A percentile compares a stretch with the other conserved stretches of the same genome.
These are phyloP conservation scores for Lachancea nothofagi DNA, from an alignment of 805 yeast genomes.

Conservation along the genomic window DNA sequence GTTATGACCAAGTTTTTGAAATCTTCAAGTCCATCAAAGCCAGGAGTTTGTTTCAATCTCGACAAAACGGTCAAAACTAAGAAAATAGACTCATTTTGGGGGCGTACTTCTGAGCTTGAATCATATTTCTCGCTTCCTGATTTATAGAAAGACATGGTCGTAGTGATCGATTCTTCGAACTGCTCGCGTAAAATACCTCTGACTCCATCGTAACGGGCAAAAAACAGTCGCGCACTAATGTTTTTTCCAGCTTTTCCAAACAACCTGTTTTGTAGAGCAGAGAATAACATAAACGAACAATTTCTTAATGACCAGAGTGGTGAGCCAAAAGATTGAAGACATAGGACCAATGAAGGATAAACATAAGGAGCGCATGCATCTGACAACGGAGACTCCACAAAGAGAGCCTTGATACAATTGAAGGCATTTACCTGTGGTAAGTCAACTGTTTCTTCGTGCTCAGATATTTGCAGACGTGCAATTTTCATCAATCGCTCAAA, in stretches of 20 bases:
- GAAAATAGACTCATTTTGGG: conserved; percentile 55
- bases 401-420: conserved; percentile 72
- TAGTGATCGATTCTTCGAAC: conserved; percentile 2
- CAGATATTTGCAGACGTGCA: conserved; percentile 46
- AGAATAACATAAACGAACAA: conserved; percentile 89
- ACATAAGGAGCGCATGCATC: conserved; percentile 45
- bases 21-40: conserved; percentile 45
- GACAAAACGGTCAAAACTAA: conserved; percentile 70
- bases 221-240: conserved; percentile 61
- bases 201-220: conserved; percentile 55
- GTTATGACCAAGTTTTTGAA: conserved; percentile 45
- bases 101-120: conserved; percentile 14
- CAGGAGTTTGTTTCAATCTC: conserved; percentile 58
- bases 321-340: conserved; percentile 59
- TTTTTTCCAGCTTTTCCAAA: conserved; percentile 54
- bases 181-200: conserved; percentile 43
- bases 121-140: neutral
- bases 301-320: conserved; percentile 82
- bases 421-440: conserved; percentile 92
- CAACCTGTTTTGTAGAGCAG: conserved; percentile 72
- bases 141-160: neutral
- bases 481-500: conserved; percentile 48
- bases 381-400: conserved; percentile 65
- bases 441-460: conserved; percentile 53
- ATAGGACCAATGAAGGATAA: conserved; percentile 52